Evolutionary conservation across 2,329 filamentous ascomycete species (phyloP).

Genomic region (Colletotrichum spinosum): DNA sequence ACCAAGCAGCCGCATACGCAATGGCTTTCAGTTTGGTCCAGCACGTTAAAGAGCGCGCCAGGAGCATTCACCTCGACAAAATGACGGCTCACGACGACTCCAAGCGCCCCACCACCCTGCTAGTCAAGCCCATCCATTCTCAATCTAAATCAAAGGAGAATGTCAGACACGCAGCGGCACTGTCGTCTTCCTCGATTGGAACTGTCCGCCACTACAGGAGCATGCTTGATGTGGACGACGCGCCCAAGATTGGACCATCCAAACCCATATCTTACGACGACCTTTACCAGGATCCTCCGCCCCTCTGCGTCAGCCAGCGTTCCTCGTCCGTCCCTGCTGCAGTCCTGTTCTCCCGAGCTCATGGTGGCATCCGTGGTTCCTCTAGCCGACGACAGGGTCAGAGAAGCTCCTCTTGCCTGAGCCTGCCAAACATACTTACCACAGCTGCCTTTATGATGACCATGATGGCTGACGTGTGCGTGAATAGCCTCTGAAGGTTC

Average conservation of each 20-base stretch:
- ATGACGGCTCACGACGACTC: slow-evolving; percentile 28
- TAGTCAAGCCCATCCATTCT: not conserved
- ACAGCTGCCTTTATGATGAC: not conserved
- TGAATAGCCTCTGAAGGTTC: slow-evolving; percentile 59
- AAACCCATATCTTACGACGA: slow-evolving; percentile 60
- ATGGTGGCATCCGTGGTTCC: not conserved
- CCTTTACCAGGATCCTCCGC: slow-evolving; percentile 49
- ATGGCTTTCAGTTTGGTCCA: slow-evolving; percentile 57
- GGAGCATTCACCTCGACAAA: slow-evolving; percentile 62
- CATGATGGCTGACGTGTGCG: slow-evolving; percentile 49
- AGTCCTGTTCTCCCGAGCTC: too few relatives aligned
- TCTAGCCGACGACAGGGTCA: slow-evolving; percentile 6
- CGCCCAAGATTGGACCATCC: slow-evolving; percentile 57
- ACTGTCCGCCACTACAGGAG: slow-evolving; percentile 57
- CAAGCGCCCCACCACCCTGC: slow-evolving; percentile 49
- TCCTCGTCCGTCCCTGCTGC: not conserved
- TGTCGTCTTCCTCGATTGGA: slow-evolving; percentile 30
- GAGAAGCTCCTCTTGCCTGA: slow-evolving; percentile 27
- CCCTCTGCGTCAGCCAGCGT: slow-evolving; percentile 18
- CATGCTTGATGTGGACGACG: slow-evolving; percentile 65
- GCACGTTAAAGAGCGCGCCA: slow-evolving; percentile 58
- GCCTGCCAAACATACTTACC: slow-evolving; percentile 25
- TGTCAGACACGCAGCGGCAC: slow-evolving; percentile 8
- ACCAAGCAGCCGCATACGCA: slow-evolving; percentile 43
- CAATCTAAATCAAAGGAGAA: slow-evolving; percentile 40